Percentiles rank a stretch among this genome's conserved stretches.
phyloP scores from a whole-genome alignment of 192 early-diverging fungal genomes.

The Gamsiella multidivaricata region DNA sequence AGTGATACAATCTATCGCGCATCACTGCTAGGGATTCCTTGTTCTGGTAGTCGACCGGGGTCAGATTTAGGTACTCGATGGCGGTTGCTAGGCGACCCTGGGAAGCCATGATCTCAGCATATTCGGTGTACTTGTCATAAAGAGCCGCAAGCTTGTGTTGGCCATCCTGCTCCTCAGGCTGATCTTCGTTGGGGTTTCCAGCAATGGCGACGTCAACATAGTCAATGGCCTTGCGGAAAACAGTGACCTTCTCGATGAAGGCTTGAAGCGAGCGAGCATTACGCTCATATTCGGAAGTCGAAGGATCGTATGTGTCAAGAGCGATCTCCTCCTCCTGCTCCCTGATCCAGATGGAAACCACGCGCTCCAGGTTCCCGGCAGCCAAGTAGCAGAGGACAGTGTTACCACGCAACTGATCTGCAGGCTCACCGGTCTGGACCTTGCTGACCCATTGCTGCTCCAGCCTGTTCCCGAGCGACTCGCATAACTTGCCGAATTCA shows the following conservation, averaged over 20 bases:
- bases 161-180: conserved; percentile 49
- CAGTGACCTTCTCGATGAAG: conserved; percentile 90
- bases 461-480: conserved; percentile 72
- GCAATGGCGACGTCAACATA: conserved; percentile 84
- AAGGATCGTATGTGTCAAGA: conserved; percentile 18
- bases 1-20: conserved; percentile 77
- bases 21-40: conserved; percentile 70
- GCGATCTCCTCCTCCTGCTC: conserved; percentile 65
- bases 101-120: conserved; percentile 78
- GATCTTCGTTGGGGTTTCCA: conserved; percentile 54
- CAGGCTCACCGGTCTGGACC: conserved; percentile 28
- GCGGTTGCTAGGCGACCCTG: conserved; percentile 85
- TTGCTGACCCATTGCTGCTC: conserved; percentile 58
- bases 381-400: conserved; percentile 88
- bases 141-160: conserved; percentile 69
- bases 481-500: conserved; percentile 79
- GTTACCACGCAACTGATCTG: conserved; percentile 55
- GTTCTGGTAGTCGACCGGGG: conserved; percentile 72
- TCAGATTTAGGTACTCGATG: conserved; percentile 79
- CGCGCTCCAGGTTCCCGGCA: conserved; percentile 85
- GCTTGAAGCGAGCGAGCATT: conserved; percentile 72
- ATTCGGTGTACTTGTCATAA: conserved; percentile 90
- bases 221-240: conserved; percentile 93
- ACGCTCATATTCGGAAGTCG: conserved; percentile 54
- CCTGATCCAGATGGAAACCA: conserved; percentile 84